These are phyloP conservation scores for Termitomyces bulborhizus DNA, from an alignment of 768 basidiomycete species.

Conservation along the genomic window DNA sequence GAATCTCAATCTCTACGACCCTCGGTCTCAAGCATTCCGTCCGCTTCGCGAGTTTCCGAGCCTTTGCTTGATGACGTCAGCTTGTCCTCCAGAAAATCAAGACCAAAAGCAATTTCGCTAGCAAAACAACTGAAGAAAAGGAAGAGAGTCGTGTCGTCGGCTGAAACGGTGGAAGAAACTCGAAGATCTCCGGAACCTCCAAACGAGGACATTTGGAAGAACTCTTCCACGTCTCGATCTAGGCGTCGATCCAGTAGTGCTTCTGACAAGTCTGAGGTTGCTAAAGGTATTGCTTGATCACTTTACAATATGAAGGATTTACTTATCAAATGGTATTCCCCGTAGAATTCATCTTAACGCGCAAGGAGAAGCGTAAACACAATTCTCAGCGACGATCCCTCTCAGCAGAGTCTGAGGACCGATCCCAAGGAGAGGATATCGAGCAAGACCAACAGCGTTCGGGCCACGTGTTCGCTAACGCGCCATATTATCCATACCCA, in stretches of 20 bases:
- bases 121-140: constrained; percentile 12
- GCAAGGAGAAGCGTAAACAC: constrained; percentile 1
- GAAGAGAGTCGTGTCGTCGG: constrained; percentile 15
- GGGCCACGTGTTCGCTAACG: constrained; percentile 13
- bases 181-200: not conserved
- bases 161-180: constrained; percentile 1
- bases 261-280: not conserved
- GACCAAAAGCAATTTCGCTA: not conserved
- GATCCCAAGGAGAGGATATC: not conserved
- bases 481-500: constrained; percentile 15
- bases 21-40: not conserved
- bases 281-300: constrained; percentile 2
- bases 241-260: constrained; percentile 4
- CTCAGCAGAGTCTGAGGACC: constrained; percentile 3
- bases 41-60: too few species aligned
- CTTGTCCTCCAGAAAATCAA: not conserved
- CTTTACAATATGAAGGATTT: not conserved
- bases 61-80: not conserved
- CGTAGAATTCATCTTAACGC: constrained; percentile 3
- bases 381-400: constrained; percentile 4
- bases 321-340: not conserved
- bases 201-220: not conserved
- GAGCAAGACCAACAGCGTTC: not conserved
- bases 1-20: not conserved
- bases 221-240: not conserved